Conservation (phyloP, 1,284 basidiomycete genomes). For the Austropuccinia psidii region DNA sequence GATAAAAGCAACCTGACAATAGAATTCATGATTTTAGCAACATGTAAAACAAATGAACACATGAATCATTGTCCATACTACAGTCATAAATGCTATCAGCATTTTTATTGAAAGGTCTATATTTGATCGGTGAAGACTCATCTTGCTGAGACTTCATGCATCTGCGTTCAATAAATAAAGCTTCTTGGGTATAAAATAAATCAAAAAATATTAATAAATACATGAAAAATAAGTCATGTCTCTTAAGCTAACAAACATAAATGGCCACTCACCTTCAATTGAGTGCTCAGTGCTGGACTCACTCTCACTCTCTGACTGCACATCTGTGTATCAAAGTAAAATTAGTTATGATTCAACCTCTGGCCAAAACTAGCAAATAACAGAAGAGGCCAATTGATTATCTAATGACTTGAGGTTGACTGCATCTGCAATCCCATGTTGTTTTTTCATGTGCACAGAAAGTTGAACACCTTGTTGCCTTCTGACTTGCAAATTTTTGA, state of each 20-base stretch:
- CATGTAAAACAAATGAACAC: background rate
- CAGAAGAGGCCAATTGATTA: background rate
- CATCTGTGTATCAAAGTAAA: too few relatives aligned
- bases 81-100: background rate
- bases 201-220: too few relatives aligned
- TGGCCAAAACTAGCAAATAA: background rate
- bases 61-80: constrained; percentile 4
- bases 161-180: too few relatives aligned
- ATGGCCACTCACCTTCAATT: too few relatives aligned
- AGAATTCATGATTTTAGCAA: background rate
- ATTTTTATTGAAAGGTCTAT: background rate
- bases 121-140: too few relatives aligned
- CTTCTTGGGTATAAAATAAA: too few relatives aligned
- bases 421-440: background rate
- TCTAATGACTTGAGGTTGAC: background rate
- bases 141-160: too few relatives aligned
- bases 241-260: too few relatives aligned
- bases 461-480: constrained; percentile 5
- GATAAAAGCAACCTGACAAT: background rate
- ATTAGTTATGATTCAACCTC: too few relatives aligned
- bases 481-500: background rate
- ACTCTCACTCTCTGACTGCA: too few relatives aligned
- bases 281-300: too few relatives aligned
- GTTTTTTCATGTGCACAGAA: background rate
- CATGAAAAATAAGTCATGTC: background rate